These are phyloP conservation scores for Mitragyna speciosa DNA, from an alignment of 257 asterid species.

Conservation along the genomic window DNA sequence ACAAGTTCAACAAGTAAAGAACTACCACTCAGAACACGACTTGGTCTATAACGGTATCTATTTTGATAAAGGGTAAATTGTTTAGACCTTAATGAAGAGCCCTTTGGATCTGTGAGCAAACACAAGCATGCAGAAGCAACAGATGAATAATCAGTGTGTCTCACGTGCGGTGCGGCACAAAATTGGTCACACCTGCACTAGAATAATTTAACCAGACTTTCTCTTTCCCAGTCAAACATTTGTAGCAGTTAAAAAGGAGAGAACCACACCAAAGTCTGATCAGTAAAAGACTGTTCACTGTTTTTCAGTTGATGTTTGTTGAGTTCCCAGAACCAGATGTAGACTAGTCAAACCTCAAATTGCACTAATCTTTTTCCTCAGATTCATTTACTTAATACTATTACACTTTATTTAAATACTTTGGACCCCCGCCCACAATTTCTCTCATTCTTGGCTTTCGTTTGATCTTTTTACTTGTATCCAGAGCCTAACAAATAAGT, in stretches of 20 bases:
- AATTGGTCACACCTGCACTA: slow-evolving; percentile 15
- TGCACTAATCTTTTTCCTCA: background rate
- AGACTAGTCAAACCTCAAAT: slow-evolving; percentile 25
- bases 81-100: too few species aligned
- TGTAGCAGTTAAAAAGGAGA: background rate
- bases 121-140: background rate
- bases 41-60: background rate
- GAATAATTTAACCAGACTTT: background rate
- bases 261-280: background rate
- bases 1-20: background rate
- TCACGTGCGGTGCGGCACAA: slow-evolving; percentile 27
- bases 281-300: slow-evolving; percentile 9
- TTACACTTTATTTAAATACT: background rate
- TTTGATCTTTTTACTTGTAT: background rate
- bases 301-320: background rate
- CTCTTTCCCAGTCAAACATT: background rate
- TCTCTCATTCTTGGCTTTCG: background rate
- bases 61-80: background rate
- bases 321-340: slow-evolving; percentile 23
- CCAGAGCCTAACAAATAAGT: background rate
- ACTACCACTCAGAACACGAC: background rate
- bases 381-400: background rate
- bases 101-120: background rate
- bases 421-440: slow-evolving; percentile 22
- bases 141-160: slow-evolving; percentile 5